Percentiles rank a stretch among this genome's conserved stretches.
Conservation (phyloP, 1,284 basidiomycete species). For the Irpex rosettiformis region DNA sequence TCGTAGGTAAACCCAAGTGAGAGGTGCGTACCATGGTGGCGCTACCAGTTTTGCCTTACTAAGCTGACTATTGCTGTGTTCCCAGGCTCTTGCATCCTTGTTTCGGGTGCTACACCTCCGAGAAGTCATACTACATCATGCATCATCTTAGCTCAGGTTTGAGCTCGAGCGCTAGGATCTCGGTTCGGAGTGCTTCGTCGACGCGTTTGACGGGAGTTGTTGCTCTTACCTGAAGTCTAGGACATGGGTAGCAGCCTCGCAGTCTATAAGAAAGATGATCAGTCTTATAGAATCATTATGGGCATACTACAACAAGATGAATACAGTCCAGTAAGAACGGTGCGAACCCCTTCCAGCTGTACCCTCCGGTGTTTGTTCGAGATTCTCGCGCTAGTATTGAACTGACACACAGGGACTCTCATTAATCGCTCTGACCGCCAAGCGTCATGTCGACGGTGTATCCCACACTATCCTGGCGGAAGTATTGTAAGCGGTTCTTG, state of each 20-base stretch:
- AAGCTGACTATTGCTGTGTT: too few relatives aligned
- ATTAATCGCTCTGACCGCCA: neutral
- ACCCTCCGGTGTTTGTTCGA: slow-evolving; percentile 16
- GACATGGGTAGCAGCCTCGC: neutral
- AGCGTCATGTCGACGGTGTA: neutral
- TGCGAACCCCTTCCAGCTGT: neutral
- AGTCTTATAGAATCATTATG: neutral
- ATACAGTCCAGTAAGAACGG: neutral
- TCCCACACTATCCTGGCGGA: neutral
- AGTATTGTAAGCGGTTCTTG: neutral
- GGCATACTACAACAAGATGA: neutral
- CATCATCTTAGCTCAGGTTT: slow-evolving; percentile 1
- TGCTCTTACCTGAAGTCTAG: neutral
- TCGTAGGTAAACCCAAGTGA: neutral
- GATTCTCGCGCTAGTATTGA: slow-evolving; percentile 12
- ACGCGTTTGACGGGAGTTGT: neutral
- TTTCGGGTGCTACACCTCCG: too few relatives aligned
- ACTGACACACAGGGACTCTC: slow-evolving; percentile 2
- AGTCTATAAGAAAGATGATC: slow-evolving; percentile 1
- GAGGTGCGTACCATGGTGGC: neutral
- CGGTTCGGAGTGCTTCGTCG: neutral
- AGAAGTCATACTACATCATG: neutral
- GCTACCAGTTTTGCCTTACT: neutral
- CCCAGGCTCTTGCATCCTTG: too few relatives aligned
- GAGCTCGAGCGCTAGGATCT: neutral